A percentile compares a stretch with the other conserved stretches of the same genome.
Evolutionary conservation across 192 early-diverging fungal genomes (phyloP).

Genomic region (Coemansia sp.): DNA sequence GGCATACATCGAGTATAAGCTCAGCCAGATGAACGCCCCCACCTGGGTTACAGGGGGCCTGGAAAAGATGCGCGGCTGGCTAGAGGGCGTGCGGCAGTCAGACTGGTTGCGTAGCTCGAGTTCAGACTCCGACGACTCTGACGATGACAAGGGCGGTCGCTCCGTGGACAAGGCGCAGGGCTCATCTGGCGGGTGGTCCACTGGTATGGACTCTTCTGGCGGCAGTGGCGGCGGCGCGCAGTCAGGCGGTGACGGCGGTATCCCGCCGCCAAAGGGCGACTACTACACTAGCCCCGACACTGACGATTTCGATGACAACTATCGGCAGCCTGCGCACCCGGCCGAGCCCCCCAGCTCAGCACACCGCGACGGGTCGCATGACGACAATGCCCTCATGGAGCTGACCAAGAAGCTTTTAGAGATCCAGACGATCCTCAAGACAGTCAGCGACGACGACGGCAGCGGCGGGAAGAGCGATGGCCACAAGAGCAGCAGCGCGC

Average conservation of each 20-base stretch:
- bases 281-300: constrained; percentile 42
- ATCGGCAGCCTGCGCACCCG: neutral
- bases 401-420: constrained; percentile 93
- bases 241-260: constrained; percentile 8
- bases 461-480: neutral
- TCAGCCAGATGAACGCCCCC: constrained; percentile 40
- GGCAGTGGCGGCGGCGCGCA: constrained; percentile 2
- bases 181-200: constrained; percentile 12
- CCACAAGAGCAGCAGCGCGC: constrained; percentile 50
- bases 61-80: constrained; percentile 39
- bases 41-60: constrained; percentile 38
- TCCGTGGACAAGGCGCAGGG: constrained; percentile 29
- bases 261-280: constrained; percentile 36
- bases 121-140: neutral
- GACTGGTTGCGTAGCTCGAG: constrained; percentile 25
- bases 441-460: constrained; percentile 52
- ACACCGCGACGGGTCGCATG: neutral
- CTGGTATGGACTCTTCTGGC: constrained; percentile 2
- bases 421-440: constrained; percentile 87
- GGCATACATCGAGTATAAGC: constrained; percentile 46
- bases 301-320: constrained; percentile 5
- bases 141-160: neutral
- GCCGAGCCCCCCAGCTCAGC: neutral
- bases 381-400: constrained; percentile 48
- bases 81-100: constrained; percentile 26